phyloP scores from a whole-genome alignment of 192 early-diverging fungal species.

The Podila verticillata region DNA sequence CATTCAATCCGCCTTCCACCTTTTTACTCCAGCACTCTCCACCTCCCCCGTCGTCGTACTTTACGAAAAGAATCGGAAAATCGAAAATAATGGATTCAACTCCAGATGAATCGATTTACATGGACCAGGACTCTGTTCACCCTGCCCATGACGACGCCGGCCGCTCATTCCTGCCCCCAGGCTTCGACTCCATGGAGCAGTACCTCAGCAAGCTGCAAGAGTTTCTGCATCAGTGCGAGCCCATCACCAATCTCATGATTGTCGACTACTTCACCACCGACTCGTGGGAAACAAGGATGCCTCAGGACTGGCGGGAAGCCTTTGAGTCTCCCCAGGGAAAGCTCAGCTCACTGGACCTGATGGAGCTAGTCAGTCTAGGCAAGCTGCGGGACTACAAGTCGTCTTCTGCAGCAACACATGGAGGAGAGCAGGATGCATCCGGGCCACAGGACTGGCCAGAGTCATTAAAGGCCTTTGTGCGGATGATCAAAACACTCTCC shows the following conservation, averaged over 20 bases:
- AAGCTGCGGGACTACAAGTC: constrained; percentile 23
- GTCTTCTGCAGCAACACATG: background rate
- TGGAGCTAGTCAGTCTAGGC: constrained; percentile 44
- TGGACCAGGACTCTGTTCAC: no score
- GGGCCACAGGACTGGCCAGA: constrained; percentile 56
- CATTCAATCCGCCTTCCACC: background rate
- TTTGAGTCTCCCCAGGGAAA: constrained; percentile 36
- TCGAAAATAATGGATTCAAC: no score
- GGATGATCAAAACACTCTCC: constrained; percentile 30
- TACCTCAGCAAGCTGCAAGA: constrained; percentile 20
- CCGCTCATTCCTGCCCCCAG: constrained; percentile 26
- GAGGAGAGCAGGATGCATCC: background rate
- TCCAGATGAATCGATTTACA: no score
- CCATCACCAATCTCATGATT: constrained; percentile 48
- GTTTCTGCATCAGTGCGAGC: constrained; percentile 22
- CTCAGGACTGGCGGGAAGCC: constrained; percentile 55
- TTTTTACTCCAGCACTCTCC: background rate
- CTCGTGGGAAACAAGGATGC: constrained; percentile 55
- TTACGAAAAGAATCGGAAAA: background rate
- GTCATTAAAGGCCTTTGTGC: constrained; percentile 50
- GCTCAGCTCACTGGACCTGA: constrained; percentile 40
- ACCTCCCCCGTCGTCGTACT: background rate
- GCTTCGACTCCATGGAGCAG: constrained; percentile 25
- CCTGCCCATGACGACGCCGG: background rate
- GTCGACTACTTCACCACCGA: constrained; percentile 60